Evolutionary conservation across 768 basidiomycete species (phyloP).

Genomic region (Lentinula edodes): DNA sequence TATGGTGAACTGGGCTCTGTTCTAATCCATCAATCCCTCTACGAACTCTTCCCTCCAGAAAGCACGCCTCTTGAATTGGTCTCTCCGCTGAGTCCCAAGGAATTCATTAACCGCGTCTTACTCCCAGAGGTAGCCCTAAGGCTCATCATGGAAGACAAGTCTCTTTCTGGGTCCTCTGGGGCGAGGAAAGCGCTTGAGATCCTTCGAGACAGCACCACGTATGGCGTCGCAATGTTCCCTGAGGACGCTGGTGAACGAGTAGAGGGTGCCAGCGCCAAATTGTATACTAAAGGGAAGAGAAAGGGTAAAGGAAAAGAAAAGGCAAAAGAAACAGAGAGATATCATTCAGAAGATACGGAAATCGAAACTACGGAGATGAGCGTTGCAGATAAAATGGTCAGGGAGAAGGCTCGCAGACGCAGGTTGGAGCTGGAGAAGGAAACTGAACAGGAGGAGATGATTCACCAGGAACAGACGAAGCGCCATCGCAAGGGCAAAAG

Average conservation of each 20-base stretch:
- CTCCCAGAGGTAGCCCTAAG: conserved; percentile 82
- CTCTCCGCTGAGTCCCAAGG: conserved; percentile 61
- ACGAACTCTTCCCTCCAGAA: conserved; percentile 65
- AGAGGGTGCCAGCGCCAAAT: conserved; percentile 17
- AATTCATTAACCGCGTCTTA: conserved; percentile 81
- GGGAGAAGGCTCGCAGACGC: conserved; percentile 48
- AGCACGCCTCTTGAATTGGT: conserved; percentile 48
- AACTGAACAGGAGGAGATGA: conserved; percentile 23
- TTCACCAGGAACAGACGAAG: conserved; percentile 11
- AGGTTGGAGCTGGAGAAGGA: conserved; percentile 45
- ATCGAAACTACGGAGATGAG: conserved; percentile 24
- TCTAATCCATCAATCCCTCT: conserved; percentile 74
- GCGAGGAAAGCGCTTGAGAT: conserved; percentile 47
- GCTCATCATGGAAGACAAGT: conserved; percentile 78
- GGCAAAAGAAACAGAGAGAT: not conserved
- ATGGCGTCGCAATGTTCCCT: conserved; percentile 85
- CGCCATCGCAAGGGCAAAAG: conserved; percentile 11
- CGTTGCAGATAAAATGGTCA: conserved; percentile 45
- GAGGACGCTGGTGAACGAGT: conserved; percentile 42
- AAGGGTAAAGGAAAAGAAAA: conserved; percentile 10
- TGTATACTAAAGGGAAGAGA: conserved; percentile 9
- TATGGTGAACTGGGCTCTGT: conserved; percentile 84
- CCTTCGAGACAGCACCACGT: conserved; percentile 71
- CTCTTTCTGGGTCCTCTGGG: conserved; percentile 32
- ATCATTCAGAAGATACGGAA: not conserved